These are phyloP conservation scores for Venturia asperata DNA, from an alignment of 2,329 filamentous ascomycete genomes.

Conservation along the genomic window DNA sequence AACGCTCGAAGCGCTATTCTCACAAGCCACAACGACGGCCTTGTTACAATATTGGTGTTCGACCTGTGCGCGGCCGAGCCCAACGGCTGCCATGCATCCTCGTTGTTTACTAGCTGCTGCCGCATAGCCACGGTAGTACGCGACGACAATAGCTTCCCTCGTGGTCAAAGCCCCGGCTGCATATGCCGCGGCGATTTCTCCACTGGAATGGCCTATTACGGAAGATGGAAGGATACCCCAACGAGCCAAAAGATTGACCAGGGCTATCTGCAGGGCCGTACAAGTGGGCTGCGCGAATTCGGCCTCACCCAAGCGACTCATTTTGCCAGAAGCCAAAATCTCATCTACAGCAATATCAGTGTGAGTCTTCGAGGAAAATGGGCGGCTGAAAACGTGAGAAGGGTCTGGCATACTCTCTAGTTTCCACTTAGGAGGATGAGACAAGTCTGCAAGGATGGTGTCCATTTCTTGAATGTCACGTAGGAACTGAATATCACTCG, in stretches of 20 bases:
- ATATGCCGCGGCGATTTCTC: constrained; percentile 22
- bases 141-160: constrained; percentile 20
- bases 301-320: constrained; percentile 24
- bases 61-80: too few species aligned
- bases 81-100: too few species aligned
- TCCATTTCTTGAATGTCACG: not conserved
- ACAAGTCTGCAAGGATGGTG: not conserved
- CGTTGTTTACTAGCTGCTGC: constrained; percentile 16
- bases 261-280: constrained; percentile 24
- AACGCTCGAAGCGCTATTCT: constrained; percentile 8
- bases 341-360: too few species aligned
- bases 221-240: constrained; percentile 17
- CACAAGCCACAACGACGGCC: constrained; percentile 6
- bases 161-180: constrained; percentile 21
- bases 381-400: too few species aligned
- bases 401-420: constrained; percentile 20
- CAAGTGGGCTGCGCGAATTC: constrained; percentile 23
- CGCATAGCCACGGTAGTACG: constrained; percentile 18
- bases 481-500: not conserved
- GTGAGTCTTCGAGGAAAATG: too few species aligned
- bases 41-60: too few species aligned
- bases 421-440: constrained; percentile 23
- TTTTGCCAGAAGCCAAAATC: too few species aligned
- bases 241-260: constrained; percentile 23
- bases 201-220: constrained; percentile 20